These are phyloP conservation scores for Eimeria praecox DNA, from an alignment of 169 alveolate genomes.

Conservation along the genomic window DNA sequence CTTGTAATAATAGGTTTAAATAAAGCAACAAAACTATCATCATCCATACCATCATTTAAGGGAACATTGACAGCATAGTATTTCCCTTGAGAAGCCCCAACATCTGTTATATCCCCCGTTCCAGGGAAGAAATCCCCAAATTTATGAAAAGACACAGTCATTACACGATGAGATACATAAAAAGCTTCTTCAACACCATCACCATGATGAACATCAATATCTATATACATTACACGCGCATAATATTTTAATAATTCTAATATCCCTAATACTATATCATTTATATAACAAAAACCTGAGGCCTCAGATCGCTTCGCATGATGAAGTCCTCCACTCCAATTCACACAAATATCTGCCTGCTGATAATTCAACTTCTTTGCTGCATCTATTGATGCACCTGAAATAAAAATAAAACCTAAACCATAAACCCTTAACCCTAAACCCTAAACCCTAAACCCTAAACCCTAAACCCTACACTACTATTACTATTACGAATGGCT, in stretches of 20 bases:
- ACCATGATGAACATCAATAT: conserved; percentile 99
- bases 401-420: no score
- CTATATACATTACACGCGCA: conserved; percentile 99
- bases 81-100: conserved; percentile 96
- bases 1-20: conserved; percentile 96
- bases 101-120: conserved; percentile 98
- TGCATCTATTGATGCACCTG: conserved; percentile 98
- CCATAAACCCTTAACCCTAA: no score
- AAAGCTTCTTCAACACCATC: conserved; percentile 99
- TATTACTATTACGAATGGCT: no score
- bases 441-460: no score
- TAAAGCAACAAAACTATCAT: conserved; percentile 95
- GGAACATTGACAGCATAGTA: conserved; percentile 99
- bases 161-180: conserved; percentile 97
- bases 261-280: conserved; percentile 98
- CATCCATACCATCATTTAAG: conserved; percentile 98
- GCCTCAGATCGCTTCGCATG: conserved; percentile 99
- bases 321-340: conserved; percentile 99
- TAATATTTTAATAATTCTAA: conserved; percentile 98
- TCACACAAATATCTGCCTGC: conserved; percentile 97
- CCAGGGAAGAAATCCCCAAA: conserved; percentile 99
- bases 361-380: conserved; percentile 96
- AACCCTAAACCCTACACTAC: no score
- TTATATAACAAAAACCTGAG: conserved; percentile 99
- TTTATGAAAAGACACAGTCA: conserved; percentile 99